Conservation (phyloP, 441 rosid genomes). For the Sinapis alba region DNA sequence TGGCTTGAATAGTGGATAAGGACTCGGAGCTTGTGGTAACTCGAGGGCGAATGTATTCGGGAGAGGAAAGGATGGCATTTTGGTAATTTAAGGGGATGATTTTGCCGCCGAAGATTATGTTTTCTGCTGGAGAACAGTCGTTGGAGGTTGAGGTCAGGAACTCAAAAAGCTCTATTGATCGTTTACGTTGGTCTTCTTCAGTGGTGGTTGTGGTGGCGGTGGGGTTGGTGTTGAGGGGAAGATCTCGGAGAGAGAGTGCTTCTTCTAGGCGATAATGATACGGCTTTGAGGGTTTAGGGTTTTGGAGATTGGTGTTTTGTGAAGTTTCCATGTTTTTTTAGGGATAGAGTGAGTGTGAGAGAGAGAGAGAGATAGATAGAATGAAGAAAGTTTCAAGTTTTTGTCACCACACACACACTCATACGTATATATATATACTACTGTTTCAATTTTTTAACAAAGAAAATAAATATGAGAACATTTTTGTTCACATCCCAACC, state of each 20-base stretch:
- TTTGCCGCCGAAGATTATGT: conserved; percentile 71
- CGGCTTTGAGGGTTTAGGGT: conserved; percentile 26
- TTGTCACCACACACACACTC: conserved; percentile 11
- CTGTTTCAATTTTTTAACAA: not conserved
- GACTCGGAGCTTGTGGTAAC: conserved; percentile 63
- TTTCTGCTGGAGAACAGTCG: conserved; percentile 79
- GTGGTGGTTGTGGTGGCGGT: conserved; percentile 39
- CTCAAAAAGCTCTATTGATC: conserved; percentile 58
- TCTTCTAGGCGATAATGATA: conserved; percentile 27
- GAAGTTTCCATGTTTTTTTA: conserved; percentile 23
- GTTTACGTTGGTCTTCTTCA: conserved; percentile 38
- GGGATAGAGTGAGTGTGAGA: not conserved
- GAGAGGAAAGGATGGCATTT: conserved; percentile 25
- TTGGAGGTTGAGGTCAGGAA: conserved; percentile 51
- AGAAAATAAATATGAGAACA: not conserved
- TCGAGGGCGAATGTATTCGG: not conserved
- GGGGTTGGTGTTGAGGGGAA: conserved; percentile 35
- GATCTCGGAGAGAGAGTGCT: conserved; percentile 60
- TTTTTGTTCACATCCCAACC: not conserved
- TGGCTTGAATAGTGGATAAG: conserved; percentile 46
- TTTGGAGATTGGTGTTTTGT: conserved; percentile 23
- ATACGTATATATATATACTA: not conserved
- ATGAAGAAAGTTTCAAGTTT: conserved; percentile 15
- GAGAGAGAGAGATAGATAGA: not conserved
- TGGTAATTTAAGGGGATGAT: conserved; percentile 58